Evolutionary conservation across 352 stramenopile species (phyloP), one percentile per base, ranked within the genome.

Genomic region (Plasmopara halstedii): DNA sequence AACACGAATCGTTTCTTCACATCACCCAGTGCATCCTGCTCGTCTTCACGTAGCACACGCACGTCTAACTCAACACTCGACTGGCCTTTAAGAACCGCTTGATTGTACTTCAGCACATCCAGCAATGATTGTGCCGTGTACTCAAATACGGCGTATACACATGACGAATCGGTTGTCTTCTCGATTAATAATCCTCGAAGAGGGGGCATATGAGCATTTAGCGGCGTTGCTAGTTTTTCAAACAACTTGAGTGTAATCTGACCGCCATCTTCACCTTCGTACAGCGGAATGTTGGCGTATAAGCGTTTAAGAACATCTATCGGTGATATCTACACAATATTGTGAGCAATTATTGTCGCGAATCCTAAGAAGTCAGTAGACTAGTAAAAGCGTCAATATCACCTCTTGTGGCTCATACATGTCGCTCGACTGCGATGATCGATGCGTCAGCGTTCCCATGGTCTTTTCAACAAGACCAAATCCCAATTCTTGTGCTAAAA

Each of bases 61-160:
- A 19, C 20, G n/a, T 64, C 54, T 10, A 56, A 34, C 17, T 62
- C 52, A 0, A 44, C 47, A 10, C 59, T 62, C 18, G 10, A 5
- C 17, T 44, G 60, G 7, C 66, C 62, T 26, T 83, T 55, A 9
- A 89, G 48, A 22, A 85, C 46, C 13, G 66, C 60, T 7, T 53
- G 67, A 53, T 89, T 88, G 46, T 85, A 86, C 47, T 80, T 83
- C 36, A 87, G 62, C 26, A 89, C 64, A 25, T 85, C 73, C 14
- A 75, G 71, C 5, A 89, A 45, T n/a, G 75, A 77, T 37, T 84
- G 65, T 3, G 60, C 37, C 34, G 84, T 61, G 48, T 89, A 87
- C 21, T 86, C 77, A 29, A 85, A 78, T 13, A 92, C 60, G 1
- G 64, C 70, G 23, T 86, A 58, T 40, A 53, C 48, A 42, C 23